Conservation (phyloP, 129 eudicot species). For the Solidago caesia region DNA sequence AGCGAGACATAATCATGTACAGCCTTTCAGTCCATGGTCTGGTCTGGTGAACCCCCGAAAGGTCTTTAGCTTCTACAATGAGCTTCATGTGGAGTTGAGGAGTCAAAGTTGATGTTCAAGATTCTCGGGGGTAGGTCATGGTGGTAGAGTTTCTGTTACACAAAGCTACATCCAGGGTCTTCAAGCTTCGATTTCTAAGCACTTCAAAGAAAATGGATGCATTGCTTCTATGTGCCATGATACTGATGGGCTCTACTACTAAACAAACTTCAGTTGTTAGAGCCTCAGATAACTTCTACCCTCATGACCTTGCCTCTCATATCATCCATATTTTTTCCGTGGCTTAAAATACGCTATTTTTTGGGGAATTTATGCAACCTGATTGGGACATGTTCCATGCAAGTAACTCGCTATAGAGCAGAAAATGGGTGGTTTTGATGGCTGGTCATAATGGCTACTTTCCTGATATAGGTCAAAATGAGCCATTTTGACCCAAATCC, state of each 20-base stretch:
- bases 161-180: conserved; percentile 80
- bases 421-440: background rate
- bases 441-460: background rate
- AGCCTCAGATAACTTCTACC: conserved; percentile 88
- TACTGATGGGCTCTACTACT: conserved; percentile 75
- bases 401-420: conserved; percentile 29
- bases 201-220: conserved; percentile 80
- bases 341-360: conserved; percentile 74
- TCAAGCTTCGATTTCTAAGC: conserved; percentile 75
- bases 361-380: conserved; percentile 92
- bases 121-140: conserved; percentile 75
- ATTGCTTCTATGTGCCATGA: conserved; percentile 92
- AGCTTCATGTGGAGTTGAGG: conserved; percentile 98
- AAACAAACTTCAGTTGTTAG: conserved; percentile 73
- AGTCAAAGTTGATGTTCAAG: conserved; percentile 96
- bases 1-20: conserved; percentile 89
- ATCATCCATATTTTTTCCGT: conserved; percentile 90
- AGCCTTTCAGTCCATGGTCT: conserved; percentile 82
- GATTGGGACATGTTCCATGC: conserved; percentile 99
- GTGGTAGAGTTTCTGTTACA: conserved; percentile 86
- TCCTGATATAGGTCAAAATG: background rate
- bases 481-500: background rate
- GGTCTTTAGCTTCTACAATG: conserved; percentile 73
- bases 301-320: conserved; percentile 93
- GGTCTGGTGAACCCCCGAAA: conserved; percentile 82